A percentile compares a stretch with the other conserved stretches of the same genome.
These are phyloP conservation scores for Wickerhamomyces sp. DNA, from an alignment of 1,139 yeast genomes.

Conservation along the genomic window DNA sequence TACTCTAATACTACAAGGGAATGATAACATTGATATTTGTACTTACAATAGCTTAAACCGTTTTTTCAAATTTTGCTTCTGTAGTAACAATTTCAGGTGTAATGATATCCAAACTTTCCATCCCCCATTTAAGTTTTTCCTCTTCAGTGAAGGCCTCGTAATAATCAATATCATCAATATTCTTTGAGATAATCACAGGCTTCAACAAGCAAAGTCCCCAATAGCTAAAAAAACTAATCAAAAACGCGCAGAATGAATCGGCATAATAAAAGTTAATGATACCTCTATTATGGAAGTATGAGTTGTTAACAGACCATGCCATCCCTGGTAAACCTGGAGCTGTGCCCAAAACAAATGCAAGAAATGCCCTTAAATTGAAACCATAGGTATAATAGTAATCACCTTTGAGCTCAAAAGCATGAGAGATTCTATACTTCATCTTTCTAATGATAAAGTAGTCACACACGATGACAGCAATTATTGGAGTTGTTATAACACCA, in stretches of 20 bases:
- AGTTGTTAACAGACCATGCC: conserved; percentile 30
- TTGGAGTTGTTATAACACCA: conserved; percentile 41
- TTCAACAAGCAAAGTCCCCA: conserved; percentile 31
- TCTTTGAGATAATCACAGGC: conserved; percentile 33
- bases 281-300: conserved; percentile 29
- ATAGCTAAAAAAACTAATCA: conserved; percentile 35
- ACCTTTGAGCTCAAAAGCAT: conserved; percentile 32
- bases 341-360: conserved; percentile 36
- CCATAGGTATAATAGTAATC: conserved; percentile 37
- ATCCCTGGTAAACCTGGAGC: conserved; percentile 42
- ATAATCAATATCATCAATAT: conserved; percentile 33
- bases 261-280: conserved; percentile 37
- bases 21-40: no score
- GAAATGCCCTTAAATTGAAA: conserved; percentile 38
- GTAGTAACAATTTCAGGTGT: no score
- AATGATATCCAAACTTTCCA: neutral
- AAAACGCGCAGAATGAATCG: conserved; percentile 36
- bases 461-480: conserved; percentile 36
- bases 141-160: conserved; percentile 35
- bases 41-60: no score
- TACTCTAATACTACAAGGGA: neutral
- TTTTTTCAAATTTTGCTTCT: neutral
- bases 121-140: conserved; percentile 9
- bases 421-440: conserved; percentile 32
- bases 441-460: conserved; percentile 37